Percentiles rank a stretch among this genome's conserved stretches.
These are phyloP conservation scores for Phascolomyces articulosus DNA, from an alignment of 371 early-diverging fungal species.

Conservation along the genomic window DNA sequence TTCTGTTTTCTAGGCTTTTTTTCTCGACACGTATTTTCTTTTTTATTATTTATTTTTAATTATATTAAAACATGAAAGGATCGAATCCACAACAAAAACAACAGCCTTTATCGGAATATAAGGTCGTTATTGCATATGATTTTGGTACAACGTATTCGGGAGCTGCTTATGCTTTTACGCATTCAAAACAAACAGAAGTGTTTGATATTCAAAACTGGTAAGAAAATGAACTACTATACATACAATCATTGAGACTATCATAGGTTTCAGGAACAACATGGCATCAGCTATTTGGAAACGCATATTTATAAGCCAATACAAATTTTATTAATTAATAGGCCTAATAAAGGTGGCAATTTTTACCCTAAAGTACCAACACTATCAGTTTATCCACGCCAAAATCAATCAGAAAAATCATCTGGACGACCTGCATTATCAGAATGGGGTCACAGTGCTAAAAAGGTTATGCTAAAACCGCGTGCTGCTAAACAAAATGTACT, in stretches of 20 bases:
- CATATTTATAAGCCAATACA: too few species aligned
- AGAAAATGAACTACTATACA: not conserved
- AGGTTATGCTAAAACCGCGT: conserved; percentile 50
- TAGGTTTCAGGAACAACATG: not conserved
- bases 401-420: not conserved
- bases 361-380: conserved; percentile 58
- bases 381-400: conserved; percentile 34
- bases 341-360: conserved; percentile 52
- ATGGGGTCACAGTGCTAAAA: conserved; percentile 60
- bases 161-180: conserved; percentile 62
- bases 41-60: too few species aligned
- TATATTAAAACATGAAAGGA: not conserved
- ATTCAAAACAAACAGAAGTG: conserved; percentile 53
- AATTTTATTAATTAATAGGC: conserved; percentile 36
- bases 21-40: too few species aligned
- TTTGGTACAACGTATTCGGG: conserved; percentile 59
- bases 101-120: conserved; percentile 39
- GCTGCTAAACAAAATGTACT: conserved; percentile 52
- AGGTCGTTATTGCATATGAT: conserved; percentile 52
- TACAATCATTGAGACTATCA: not conserved
- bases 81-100: not conserved
- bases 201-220: conserved; percentile 62
- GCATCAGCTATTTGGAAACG: too few species aligned
- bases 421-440: conserved; percentile 28
- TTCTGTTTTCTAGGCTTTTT: too few species aligned